Percentiles rank a stretch among this genome's conserved stretches.
Conservation (phyloP, 2,329 filamentous ascomycete species). For the Didymellaceae sp. region DNA sequence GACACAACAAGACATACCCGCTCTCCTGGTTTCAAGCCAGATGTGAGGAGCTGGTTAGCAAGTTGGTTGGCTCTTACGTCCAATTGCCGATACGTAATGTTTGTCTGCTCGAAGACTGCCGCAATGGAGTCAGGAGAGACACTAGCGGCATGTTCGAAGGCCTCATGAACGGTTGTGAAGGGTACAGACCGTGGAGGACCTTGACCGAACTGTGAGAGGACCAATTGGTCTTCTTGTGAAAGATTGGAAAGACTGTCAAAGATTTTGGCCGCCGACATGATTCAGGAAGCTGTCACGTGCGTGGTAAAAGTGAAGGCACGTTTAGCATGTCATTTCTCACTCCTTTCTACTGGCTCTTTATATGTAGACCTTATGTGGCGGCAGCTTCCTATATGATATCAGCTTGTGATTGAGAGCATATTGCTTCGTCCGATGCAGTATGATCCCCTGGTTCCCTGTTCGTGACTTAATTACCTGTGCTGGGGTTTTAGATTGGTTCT, state of each 20-base stretch:
- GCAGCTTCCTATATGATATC: neutral
- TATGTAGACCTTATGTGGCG: neutral
- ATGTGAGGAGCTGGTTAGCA: slow-evolving; percentile 27
- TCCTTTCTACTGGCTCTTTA: neutral
- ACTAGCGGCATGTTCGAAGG: slow-evolving; percentile 38
- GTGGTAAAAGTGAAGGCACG: neutral
- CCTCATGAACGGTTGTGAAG: slow-evolving; percentile 30
- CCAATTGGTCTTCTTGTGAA: slow-evolving; percentile 24
- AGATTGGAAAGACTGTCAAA: slow-evolving; percentile 25
- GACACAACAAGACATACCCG: slow-evolving; percentile 63
- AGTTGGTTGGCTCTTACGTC: slow-evolving; percentile 24
- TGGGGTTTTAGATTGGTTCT: slow-evolving; percentile 8
- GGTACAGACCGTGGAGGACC: slow-evolving; percentile 26
- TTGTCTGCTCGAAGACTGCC: slow-evolving; percentile 26
- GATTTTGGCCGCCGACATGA: slow-evolving; percentile 9
- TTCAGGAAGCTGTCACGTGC: neutral
- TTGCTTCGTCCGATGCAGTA: neutral
- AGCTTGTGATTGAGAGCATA: neutral
- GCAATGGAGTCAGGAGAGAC: slow-evolving; percentile 29
- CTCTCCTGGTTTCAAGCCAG: slow-evolving; percentile 46
- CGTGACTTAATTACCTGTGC: neutral
- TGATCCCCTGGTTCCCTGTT: slow-evolving; percentile 1
- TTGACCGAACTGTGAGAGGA: slow-evolving; percentile 34
- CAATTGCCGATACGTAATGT: slow-evolving; percentile 22
- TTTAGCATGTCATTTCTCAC: neutral